Evolutionary conservation across 805 yeast genomes (phyloP).

Genomic region (Candida loeiensis): DNA sequence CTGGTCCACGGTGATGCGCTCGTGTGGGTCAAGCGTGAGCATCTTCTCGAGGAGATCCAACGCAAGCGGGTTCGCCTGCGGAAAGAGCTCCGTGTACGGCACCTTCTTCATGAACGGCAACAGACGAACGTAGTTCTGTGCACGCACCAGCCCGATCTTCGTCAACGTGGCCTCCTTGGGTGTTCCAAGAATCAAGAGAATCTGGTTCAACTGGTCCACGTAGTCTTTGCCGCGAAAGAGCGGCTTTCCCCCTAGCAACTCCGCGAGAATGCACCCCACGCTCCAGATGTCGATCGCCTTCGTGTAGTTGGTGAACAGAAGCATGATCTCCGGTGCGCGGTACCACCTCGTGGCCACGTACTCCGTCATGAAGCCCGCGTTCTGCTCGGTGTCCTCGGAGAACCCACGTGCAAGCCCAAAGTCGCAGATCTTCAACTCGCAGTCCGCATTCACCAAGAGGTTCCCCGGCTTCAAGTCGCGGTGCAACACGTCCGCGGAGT

Average conservation of each 20-base stretch:
- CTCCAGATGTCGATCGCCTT: constrained; percentile 98
- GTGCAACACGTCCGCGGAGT: constrained; percentile 88
- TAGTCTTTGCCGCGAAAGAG: constrained; percentile 94
- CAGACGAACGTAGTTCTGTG: constrained; percentile 86
- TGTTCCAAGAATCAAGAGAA: constrained; percentile 84
- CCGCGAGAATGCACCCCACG: constrained; percentile 95
- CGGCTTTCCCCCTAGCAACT: constrained; percentile 85
- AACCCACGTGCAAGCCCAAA: constrained; percentile 95
- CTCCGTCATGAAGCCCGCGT: constrained; percentile 93
- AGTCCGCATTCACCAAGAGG: constrained; percentile 88
- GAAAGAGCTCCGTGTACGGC: constrained; percentile 68
- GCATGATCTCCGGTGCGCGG: constrained; percentile 96
- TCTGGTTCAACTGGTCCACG: constrained; percentile 90
- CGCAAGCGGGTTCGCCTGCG: constrained; percentile 83
- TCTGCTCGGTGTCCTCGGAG: constrained; percentile 73
- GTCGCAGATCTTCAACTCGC: constrained; percentile 94
- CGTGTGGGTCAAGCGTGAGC: constrained; percentile 82
- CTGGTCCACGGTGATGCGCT: constrained; percentile 81
- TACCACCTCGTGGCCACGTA: constrained; percentile 99
- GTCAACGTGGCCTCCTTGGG: constrained; percentile 56
- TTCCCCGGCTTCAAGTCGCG: constrained; percentile 95
- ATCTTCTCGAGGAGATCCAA: constrained; percentile 65
- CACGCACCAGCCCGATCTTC: constrained; percentile 72
- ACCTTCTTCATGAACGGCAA: constrained; percentile 79
- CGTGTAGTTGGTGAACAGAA: constrained; percentile 89